These are phyloP conservation scores for Neofusicoccum parvum DNA, from an alignment of 2,329 filamentous ascomycete species.

Conservation along the genomic window DNA sequence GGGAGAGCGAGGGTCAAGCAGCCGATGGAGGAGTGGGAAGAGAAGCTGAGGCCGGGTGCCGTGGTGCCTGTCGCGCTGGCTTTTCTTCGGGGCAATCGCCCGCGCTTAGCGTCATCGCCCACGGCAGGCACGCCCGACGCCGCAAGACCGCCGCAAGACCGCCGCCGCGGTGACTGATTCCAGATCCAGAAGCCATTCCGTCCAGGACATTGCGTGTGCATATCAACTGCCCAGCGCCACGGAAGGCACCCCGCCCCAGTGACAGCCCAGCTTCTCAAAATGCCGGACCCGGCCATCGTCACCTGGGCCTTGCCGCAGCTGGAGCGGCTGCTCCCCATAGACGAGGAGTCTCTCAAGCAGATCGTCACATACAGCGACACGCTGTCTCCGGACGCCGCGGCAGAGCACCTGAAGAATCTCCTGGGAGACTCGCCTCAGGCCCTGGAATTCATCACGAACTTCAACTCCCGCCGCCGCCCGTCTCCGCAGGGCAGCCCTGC, in stretches of 20 bases:
- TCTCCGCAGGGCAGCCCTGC: slow-evolving; percentile 27
- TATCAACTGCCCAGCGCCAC: too few relatives aligned
- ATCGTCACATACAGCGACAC: slow-evolving; percentile 79
- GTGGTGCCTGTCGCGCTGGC: neutral
- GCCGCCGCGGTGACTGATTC: too few relatives aligned
- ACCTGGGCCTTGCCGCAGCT: slow-evolving; percentile 71
- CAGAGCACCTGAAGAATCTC: slow-evolving; percentile 82
- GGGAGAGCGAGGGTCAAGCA: too few relatives aligned
- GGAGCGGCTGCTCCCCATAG: slow-evolving; percentile 77
- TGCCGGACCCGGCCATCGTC: slow-evolving; percentile 24
- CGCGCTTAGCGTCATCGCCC: slow-evolving; percentile 6
- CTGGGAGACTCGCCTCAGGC: slow-evolving; percentile 81
- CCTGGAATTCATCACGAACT: slow-evolving; percentile 70
- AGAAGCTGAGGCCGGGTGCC: neutral
- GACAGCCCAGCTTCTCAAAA: neutral
- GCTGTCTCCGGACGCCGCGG: slow-evolving; percentile 75
- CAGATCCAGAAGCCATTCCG: too few relatives aligned
- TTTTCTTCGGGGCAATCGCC: neutral
- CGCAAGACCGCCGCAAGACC: too few relatives aligned
- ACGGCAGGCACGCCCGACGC: too few relatives aligned
- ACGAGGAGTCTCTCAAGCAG: slow-evolving; percentile 81
- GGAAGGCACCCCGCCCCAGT: neutral
- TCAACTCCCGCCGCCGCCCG: slow-evolving; percentile 66
- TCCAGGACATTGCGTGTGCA: too few relatives aligned
- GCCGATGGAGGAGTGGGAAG: neutral